phyloP scores from a whole-genome alignment of 164 flowering plant genomes.

The Annona cherimola region DNA sequence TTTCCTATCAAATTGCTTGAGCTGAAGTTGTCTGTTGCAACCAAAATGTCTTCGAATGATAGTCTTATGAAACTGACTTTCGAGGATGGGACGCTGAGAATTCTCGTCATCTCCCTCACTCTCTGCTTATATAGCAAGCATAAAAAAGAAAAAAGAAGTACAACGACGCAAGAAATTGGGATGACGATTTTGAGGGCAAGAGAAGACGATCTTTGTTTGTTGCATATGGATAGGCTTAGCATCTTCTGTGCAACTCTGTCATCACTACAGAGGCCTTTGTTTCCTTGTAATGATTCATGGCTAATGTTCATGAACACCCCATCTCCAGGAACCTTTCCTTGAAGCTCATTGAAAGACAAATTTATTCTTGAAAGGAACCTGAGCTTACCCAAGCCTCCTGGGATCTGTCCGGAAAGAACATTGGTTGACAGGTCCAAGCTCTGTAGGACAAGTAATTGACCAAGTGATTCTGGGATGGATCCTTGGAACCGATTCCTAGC shows the following conservation, averaged over 20 bases:
- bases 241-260: too few species aligned
- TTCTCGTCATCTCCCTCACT: neutral
- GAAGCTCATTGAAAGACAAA: neutral
- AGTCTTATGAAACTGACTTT: too few species aligned
- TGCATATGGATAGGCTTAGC: too few species aligned
- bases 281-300: neutral
- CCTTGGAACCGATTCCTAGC: neutral
- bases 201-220: neutral
- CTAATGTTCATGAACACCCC: neutral
- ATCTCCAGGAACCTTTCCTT: neutral
- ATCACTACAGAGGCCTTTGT: neutral
- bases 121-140: neutral
- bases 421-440: neutral
- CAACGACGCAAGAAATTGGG: neutral
- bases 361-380: neutral
- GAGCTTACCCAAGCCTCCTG: neutral
- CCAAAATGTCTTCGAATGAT: neutral
- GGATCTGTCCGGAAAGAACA: neutral
- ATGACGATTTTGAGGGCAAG: neutral
- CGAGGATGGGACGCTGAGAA: neutral
- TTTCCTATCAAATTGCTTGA: neutral
- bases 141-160: neutral
- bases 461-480: neutral
- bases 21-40: neutral
- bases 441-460: neutral